These are phyloP conservation scores for Sergeia podlipaevii DNA, from an alignment of 208 protist genomes.

Conservation along the genomic window DNA sequence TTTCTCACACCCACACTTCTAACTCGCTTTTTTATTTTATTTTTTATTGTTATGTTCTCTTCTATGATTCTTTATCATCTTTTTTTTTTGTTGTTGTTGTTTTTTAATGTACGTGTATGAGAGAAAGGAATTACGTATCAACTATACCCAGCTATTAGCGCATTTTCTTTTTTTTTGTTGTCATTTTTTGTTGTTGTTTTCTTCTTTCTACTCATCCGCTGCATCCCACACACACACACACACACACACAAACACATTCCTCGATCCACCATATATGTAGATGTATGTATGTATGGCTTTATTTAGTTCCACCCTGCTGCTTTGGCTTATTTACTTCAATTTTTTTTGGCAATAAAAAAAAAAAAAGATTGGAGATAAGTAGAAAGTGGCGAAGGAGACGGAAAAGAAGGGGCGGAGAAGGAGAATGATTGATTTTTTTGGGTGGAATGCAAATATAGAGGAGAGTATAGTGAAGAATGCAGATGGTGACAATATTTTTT, in stretches of 20 bases:
- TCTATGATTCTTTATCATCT: neutral
- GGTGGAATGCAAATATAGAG: no score
- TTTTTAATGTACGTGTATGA: conserved; percentile 4
- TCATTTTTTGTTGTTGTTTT: conserved; percentile 1
- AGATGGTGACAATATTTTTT: no score
- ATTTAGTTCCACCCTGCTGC: neutral
- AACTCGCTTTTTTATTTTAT: neutral
- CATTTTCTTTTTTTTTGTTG: neutral
- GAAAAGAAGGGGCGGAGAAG: no score
- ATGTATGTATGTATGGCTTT: neutral
- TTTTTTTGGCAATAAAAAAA: neutral
- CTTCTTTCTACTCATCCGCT: neutral
- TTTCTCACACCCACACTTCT: neutral
- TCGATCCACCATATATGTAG: no score
- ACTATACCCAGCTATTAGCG: neutral
- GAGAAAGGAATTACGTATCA: no score
- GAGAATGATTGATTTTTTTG: no score
- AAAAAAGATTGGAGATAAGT: neutral
- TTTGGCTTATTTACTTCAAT: conserved; percentile 1
- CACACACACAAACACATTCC: no score
- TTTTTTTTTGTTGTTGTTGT: neutral
- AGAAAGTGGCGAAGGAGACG: no score
- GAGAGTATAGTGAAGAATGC: no score
- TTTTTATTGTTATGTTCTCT: neutral
- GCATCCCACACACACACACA: no score